Base-by-base conservation (phyloP, 208 protist genomes). In the Leishmania lainsoni region DNA sequence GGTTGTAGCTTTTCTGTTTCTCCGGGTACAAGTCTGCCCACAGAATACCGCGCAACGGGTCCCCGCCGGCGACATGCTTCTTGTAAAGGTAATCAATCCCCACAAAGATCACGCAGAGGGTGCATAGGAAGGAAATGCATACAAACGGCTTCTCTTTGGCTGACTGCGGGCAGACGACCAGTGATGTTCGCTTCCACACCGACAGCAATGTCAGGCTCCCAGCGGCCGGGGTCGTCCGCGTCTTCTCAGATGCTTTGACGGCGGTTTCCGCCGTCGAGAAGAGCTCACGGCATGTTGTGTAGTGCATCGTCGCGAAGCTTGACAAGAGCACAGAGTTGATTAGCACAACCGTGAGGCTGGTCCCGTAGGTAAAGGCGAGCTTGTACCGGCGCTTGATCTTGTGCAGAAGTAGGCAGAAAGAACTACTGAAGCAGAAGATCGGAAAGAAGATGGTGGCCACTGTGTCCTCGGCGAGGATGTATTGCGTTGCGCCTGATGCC, bases 261-360 rank as follows among this genome's bases (percentile, higher is more conserved):
- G 63, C 54, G 5, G 65, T 59, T 6, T 58, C 81, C 65, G 51
- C 83, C 26, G 66, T 78, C 16, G 85, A 70, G 65, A 79, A 89
- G 66, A 89, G 61, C 29, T 90, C 84, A 51, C 81, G 78, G 80
- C 89, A 92, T 75, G 87, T 85, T 6, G 81, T 83, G 81, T 91
- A 95, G 81, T 97, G 94, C 78, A 95, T 78, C 45, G 85, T 84
- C 0, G 88, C 86, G 32, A 97, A 85, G 35, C 90, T 76, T n/a
- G 90, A 81, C 3, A 97, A 81, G 26, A 97, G 76, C 42, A 95
- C 81, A 3, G 94, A 90, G 85, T 95, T 97, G 70, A 97, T 87
- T 9, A 95, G 51, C 22, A 95, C 74, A 3, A 89, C 73, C 1
- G 84, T 81, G 35, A 92, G 63, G 68, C 69, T 91, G 10, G 90